A percentile compares a stretch with the other conserved stretches of the same genome.
Evolutionary conservation across 106 monocot species (phyloP).

Genomic region (Triglochin maritima): DNA sequence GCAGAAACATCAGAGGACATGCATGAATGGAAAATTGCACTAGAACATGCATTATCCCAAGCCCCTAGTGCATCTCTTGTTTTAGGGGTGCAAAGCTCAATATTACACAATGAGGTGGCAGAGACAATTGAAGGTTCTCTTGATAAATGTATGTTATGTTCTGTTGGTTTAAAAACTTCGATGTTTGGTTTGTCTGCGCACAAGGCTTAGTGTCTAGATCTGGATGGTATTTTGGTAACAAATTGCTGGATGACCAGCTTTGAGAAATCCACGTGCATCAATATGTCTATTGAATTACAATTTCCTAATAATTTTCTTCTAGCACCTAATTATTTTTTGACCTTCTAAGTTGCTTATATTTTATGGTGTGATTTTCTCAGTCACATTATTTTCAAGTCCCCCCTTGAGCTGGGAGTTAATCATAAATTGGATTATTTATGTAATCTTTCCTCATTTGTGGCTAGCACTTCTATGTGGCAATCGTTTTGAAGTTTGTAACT

Average conservation of each 20-base stretch:
- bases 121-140: constrained; percentile 42
- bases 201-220: background rate
- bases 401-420: too few relatives aligned
- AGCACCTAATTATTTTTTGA: too few relatives aligned
- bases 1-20: constrained; percentile 84
- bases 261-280: too few relatives aligned
- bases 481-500: too few relatives aligned
- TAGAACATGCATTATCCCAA: constrained; percentile 77
- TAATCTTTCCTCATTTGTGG: too few relatives aligned
- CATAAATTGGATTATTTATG: too few relatives aligned
- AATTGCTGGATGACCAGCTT: background rate
- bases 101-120: constrained; percentile 44
- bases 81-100: constrained; percentile 56
- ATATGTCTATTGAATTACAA: too few relatives aligned
- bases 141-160: constrained; percentile 46
- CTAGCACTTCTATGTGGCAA: too few relatives aligned
- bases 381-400: too few relatives aligned
- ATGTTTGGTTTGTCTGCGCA: background rate
- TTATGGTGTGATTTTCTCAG: too few relatives aligned
- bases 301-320: too few relatives aligned
- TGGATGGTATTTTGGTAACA: background rate
- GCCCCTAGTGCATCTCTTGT: constrained; percentile 52
- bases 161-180: background rate
- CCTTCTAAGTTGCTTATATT: too few relatives aligned
- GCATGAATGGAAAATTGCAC: constrained; percentile 82